Base-by-base conservation (phyloP, 768 basidiomycete genomes). In the Suillus lakei region DNA sequence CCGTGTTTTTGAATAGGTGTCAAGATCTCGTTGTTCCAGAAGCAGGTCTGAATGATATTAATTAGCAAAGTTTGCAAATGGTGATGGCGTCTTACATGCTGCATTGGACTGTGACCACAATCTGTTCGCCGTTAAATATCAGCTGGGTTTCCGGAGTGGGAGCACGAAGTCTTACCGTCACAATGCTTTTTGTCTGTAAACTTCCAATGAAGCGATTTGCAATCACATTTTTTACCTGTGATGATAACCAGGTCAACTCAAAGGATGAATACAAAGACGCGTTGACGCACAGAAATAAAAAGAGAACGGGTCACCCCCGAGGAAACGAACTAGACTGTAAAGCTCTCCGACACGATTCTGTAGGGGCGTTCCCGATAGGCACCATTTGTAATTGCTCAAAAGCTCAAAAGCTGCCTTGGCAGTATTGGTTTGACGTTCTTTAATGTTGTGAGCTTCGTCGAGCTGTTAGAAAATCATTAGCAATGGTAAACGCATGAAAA, bases 301-400 rank as follows among this genome's bases (percentile, higher is more conserved):
- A 4, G 94, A 90, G 74, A 94, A 96, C 0, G 94, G 95, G 75
- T 96, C 93, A 34, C 93, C 93, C n/a, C 95, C 95, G 60, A 97
- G 77, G 81, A 98, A 98, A 67, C 93, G 84, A 53, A 98, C 87
- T 48, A 98, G 85, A 76, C 96, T 98, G 80, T 99, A 99, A 59
- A 99, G 79, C 75, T 99, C 98, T 68, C 98, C 98, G n/a, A 99
- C 98, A 69, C 98, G 91, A 73, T 98, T 98, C 77, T 99, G 97
- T 10, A 99, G 81, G 0, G 97, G 97, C 7, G 97, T 98, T 6
- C 96, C 96, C 38, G 96, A 98, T 34, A 99, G 82, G 78, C 98
- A 99, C 98, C 98, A 99, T 66, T 88, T 88, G 69, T 87, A 94
- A 58, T 86, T 86, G 62, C 91, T 87, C 68, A 90, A 78, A 13